Evolutionary conservation across 805 yeast species (phyloP).

Genomic region (Cyberlindnera samutprakarnensis): DNA sequence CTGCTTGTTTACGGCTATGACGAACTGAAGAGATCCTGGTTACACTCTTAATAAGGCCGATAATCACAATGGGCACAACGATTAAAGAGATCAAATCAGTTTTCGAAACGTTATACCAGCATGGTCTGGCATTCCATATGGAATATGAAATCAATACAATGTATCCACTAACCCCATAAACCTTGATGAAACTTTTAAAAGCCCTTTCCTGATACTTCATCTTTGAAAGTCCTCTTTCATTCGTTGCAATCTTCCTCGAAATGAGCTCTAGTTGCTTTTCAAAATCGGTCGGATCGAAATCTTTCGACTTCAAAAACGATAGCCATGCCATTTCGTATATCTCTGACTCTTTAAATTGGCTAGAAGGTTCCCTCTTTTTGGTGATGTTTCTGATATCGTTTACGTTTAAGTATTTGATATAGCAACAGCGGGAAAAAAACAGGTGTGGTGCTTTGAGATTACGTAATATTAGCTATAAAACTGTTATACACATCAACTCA

Average conservation of each 20-base stretch:
- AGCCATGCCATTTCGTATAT: constrained; percentile 19
- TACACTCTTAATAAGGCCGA: neutral
- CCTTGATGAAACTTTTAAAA: constrained; percentile 2
- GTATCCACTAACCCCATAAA: constrained; percentile 8
- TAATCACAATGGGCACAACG: constrained; percentile 4
- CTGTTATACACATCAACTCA: too few relatives aligned
- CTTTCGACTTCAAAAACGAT: constrained; percentile 21
- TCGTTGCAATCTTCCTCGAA: constrained; percentile 27
- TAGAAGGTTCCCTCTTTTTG: too few relatives aligned
- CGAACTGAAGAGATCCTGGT: constrained; percentile 4
- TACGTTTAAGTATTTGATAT: too few relatives aligned
- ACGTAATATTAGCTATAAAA: neutral
- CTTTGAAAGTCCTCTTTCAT: constrained; percentile 20
- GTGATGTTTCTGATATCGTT: too few relatives aligned
- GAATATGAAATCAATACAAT: neutral
- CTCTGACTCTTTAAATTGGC: too few relatives aligned
- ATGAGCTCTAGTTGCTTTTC: constrained; percentile 35
- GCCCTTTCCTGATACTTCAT: constrained; percentile 5
- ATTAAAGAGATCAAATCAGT: constrained; percentile 2
- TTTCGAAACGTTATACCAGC: neutral
- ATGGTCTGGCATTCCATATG: neutral
- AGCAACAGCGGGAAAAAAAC: too few relatives aligned
- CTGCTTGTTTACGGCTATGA: constrained; percentile 4
- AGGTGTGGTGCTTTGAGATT: too few relatives aligned
- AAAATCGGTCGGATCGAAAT: constrained; percentile 35